A percentile compares a stretch with the other conserved stretches of the same genome.
phyloP scores from a whole-genome alignment of 768 basidiomycete genomes.

The Butyriboletus loyo region DNA sequence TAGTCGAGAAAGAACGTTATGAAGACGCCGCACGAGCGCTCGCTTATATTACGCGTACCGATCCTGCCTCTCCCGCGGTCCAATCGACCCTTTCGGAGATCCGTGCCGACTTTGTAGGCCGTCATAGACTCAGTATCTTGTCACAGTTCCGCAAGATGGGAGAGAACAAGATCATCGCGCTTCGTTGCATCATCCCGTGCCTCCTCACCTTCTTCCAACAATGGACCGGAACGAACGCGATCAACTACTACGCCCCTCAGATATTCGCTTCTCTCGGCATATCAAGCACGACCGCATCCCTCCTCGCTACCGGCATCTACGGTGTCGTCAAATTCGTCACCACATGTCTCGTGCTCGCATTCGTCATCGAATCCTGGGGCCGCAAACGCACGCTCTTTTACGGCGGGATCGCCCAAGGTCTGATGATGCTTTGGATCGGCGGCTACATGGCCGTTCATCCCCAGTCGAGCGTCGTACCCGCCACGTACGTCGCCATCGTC shows the following conservation, averaged over 20 bases:
- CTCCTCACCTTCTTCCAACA: slow-evolving; percentile 38
- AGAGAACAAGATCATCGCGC: slow-evolving; percentile 26
- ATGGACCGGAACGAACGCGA: slow-evolving; percentile 41
- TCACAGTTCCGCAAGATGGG: slow-evolving; percentile 35
- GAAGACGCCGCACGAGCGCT: slow-evolving; percentile 34
- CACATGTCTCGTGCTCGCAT: slow-evolving; percentile 31
- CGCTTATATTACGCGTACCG: slow-evolving; percentile 26
- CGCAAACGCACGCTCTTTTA: slow-evolving; percentile 37
- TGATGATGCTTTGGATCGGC: slow-evolving; percentile 38
- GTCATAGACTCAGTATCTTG: slow-evolving; percentile 21
- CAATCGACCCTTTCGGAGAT: slow-evolving; percentile 35
- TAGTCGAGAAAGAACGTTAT: slow-evolving; percentile 34
- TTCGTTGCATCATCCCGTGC: slow-evolving; percentile 33
- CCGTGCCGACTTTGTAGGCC: slow-evolving; percentile 34
- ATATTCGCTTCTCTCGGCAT: slow-evolving; percentile 38
- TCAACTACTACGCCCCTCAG: slow-evolving; percentile 40
- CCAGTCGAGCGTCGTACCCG: slow-evolving; percentile 18
- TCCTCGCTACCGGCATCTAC: slow-evolving; percentile 41
- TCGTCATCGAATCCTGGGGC: slow-evolving; percentile 40
- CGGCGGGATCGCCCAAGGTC: slow-evolving; percentile 34
- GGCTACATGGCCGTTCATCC: slow-evolving; percentile 33
- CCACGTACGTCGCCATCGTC: slow-evolving; percentile 34
- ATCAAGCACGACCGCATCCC: slow-evolving; percentile 27
- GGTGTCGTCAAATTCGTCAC: slow-evolving; percentile 39
- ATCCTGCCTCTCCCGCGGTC: slow-evolving; percentile 27